Base-by-base conservation (phyloP, 179 eudicot species). In the Beta macrorhiza region DNA sequence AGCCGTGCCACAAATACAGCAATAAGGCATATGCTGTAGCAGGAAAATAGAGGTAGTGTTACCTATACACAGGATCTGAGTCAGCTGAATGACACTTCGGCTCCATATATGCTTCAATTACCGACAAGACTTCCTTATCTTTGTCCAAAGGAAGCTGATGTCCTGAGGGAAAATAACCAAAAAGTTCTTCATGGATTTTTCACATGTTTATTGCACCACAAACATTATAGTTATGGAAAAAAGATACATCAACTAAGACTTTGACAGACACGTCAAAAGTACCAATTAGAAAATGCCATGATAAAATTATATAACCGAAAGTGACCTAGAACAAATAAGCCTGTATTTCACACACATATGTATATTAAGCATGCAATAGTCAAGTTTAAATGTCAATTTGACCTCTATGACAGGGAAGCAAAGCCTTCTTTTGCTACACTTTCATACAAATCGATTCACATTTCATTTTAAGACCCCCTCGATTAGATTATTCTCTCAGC, bases 51-150 rank as follows among this genome's bases (percentile, higher is more conserved):
- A 78, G 78, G 15, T 45, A 25, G 25, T 25, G 25, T 45, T 86
- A 95, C 99, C 94, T 87, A 68, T 88, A 89, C 52, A 95, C 99
- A 79, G 79, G 81, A 72, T 92, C 91, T 29, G 98, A 95, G 77
- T 93, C 98, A 37, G 88, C 91, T 51, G 89, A 77, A 85, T 95
- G 97, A 88, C 98, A 95, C 86, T 90, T 91, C 29, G 99, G 99
- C 80, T 89, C 90, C 90, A 93, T 72, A 80, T 92, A 95, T 80
- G 99, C 99, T 86, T 90, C 83, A 8, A 95, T 89, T 69, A 92
- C 97, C 58, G 79, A 88, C 79, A 79, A 78, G 74, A 89, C 83
- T 83, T 87, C 90, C 76, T 86, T 59, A 20, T 87, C 87, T 67
- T 72, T 83, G 83, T 77, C 83, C 37, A 72, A 64, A 80, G 76